A percentile compares a stretch with the other conserved stretches of the same genome.
phyloP scores from a whole-genome alignment of 1,139 yeast genomes.

The Debaryomyces subglobosus region DNA sequence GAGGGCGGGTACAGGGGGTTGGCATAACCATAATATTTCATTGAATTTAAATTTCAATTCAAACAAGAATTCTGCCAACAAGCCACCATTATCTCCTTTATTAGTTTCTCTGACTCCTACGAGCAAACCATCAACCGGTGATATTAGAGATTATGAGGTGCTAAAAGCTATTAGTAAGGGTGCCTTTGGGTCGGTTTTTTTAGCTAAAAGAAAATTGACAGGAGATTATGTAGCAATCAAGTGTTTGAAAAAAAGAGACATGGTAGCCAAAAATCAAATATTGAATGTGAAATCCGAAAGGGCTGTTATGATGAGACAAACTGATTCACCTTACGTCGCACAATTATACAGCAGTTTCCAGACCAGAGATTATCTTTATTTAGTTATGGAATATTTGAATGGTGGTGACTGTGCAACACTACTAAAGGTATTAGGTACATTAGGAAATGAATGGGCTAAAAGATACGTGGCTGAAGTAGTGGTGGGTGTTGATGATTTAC shows the following conservation, averaged over 20 bases:
- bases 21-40: conserved; percentile 18
- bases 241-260: conserved; percentile 89
- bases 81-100: conserved; percentile 81
- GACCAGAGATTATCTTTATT: conserved; percentile 79
- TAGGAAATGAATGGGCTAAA: conserved; percentile 86
- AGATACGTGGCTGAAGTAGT: conserved; percentile 88
- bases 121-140: conserved; percentile 58
- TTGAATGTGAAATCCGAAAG: conserved; percentile 92
- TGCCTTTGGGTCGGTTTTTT: conserved; percentile 93
- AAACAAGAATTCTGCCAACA: conserved; percentile 24
- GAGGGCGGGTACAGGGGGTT: conserved; percentile 20
- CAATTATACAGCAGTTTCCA: conserved; percentile 88
- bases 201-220: conserved; percentile 79
- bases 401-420: conserved; percentile 97
- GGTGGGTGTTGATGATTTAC: conserved; percentile 88
- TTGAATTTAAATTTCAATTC: conserved; percentile 14
- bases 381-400: conserved; percentile 94
- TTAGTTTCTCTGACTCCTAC: conserved; percentile 62
- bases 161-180: conserved; percentile 95
- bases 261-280: conserved; percentile 96
- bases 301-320: conserved; percentile 96
- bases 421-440: conserved; percentile 74
- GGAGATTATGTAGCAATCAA: conserved; percentile 97
- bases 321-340: conserved; percentile 93
- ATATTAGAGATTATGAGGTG: conserved; percentile 86